Evolutionary conservation across 768 basidiomycete species (phyloP).

Genomic region (Heimioporus sp.): DNA sequence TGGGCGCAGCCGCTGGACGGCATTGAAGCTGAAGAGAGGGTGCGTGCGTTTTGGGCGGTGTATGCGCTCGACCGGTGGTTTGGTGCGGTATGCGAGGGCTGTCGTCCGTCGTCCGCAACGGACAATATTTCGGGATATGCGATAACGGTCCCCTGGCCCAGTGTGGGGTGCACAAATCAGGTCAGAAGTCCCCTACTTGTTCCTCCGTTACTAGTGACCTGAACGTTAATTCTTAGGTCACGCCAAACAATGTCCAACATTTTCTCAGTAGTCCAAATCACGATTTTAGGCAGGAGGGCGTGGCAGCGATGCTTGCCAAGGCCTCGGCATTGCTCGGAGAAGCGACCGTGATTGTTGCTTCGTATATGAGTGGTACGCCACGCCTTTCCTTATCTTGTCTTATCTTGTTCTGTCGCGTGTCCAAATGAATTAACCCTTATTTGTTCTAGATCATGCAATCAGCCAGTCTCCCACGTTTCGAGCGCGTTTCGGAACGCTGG

Average conservation of each 20-base stretch:
- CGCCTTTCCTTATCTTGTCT: not conserved
- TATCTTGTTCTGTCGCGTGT: not conserved
- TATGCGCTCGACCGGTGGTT: constrained; percentile 35
- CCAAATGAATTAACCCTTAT: not conserved
- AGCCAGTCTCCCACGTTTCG: constrained; percentile 43
- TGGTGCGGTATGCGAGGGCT: constrained; percentile 26
- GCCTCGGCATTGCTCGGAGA: constrained; percentile 36
- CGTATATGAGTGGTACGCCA: constrained; percentile 28
- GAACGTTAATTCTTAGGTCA: not conserved
- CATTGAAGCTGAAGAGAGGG: constrained; percentile 37
- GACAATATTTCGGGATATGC: constrained; percentile 23
- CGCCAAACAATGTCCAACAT: constrained; percentile 9
- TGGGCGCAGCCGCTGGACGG: constrained; percentile 33
- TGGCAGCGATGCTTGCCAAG: constrained; percentile 23
- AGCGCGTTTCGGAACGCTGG: constrained; percentile 43
- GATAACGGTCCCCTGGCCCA: constrained; percentile 45
- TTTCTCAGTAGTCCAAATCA: constrained; percentile 18
- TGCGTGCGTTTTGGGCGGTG: constrained; percentile 39
- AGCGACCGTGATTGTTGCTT: constrained; percentile 26
- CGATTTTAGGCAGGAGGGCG: constrained; percentile 6
- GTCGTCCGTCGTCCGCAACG: constrained; percentile 16
- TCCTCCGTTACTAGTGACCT: not conserved
- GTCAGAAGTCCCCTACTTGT: constrained; percentile 10
- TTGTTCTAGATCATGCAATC: constrained; percentile 37
- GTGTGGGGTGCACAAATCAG: constrained; percentile 8